phyloP scores from a whole-genome alignment of 495 filamentous ascomycete species.

The Friedmanniomyces simplex region DNA sequence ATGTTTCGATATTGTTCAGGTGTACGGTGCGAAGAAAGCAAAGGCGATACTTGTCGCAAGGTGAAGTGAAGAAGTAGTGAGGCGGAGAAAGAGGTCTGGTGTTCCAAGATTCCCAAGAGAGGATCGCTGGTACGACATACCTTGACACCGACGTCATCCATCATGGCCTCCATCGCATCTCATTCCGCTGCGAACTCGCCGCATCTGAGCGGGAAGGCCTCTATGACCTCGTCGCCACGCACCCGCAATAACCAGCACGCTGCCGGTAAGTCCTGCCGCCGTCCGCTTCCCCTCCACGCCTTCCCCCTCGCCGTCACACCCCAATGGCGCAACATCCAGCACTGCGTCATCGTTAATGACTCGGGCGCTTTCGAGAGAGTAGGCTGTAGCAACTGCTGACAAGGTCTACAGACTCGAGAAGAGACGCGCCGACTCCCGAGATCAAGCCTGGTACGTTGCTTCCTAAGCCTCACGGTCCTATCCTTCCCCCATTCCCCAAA shows the following conservation, averaged over 20 bases:
- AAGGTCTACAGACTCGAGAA: background rate
- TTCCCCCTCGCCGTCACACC: background rate
- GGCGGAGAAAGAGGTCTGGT: too few relatives aligned
- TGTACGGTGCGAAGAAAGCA: too few relatives aligned
- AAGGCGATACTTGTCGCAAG: too few relatives aligned
- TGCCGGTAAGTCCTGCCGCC: constrained; percentile 25
- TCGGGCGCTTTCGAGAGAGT: background rate
- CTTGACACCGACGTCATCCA: constrained; percentile 14
- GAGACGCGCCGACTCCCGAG: background rate
- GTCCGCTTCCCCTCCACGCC: background rate
- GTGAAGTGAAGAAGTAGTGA: too few relatives aligned
- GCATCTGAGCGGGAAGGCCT: constrained; percentile 21
- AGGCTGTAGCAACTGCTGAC: background rate
- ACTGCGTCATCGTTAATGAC: background rate
- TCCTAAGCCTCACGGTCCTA: background rate
- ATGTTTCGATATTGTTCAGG: too few relatives aligned
- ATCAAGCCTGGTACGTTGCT: constrained; percentile 1
- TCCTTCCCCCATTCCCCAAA: background rate
- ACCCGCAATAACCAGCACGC: constrained; percentile 20
- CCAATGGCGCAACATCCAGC: background rate
- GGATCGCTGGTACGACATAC: background rate
- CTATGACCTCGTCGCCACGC: constrained; percentile 29
- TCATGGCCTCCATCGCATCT: constrained; percentile 29
- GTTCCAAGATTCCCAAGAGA: background rate
- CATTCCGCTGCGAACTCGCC: constrained; percentile 25